A percentile compares a stretch with the other conserved stretches of the same genome.
Conservation (phyloP, 306 rosid species). For the apple (Malus domestica) region DNA sequence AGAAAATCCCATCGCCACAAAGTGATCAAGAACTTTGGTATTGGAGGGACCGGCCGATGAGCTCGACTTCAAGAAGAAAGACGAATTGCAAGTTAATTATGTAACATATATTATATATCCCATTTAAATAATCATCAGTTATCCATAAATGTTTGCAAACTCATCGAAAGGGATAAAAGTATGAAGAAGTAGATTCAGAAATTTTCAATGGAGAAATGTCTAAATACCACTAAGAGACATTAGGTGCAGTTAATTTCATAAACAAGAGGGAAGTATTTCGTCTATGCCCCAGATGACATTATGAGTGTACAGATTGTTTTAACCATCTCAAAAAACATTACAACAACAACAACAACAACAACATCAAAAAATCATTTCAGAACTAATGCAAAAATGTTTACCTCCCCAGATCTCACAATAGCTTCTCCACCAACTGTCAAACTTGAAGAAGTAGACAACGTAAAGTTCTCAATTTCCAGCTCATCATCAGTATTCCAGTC, state of each 20-base stretch:
- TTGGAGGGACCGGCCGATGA: conserved; percentile 58
- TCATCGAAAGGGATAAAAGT: no score
- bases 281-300: no score
- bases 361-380: background rate
- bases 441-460: conserved; percentile 38
- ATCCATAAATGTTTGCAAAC: background rate
- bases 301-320: no score
- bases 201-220: no score
- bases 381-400: conserved; percentile 16
- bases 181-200: no score
- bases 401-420: conserved; percentile 41
- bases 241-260: no score
- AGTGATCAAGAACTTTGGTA: conserved; percentile 56
- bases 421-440: conserved; percentile 39
- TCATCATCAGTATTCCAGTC: conserved; percentile 95
- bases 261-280: no score
- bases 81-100: conserved; percentile 14
- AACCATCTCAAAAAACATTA: no score
- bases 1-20: conserved; percentile 77
- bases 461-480: conserved; percentile 56
- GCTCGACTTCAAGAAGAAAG: conserved; percentile 42
- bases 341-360: no score
- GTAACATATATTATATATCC: conserved; percentile 2
- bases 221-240: no score
- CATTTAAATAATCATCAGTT: background rate